Conservation (phyloP, 2,329 filamentous ascomycete species). For the Thermoascus crustaceus region DNA sequence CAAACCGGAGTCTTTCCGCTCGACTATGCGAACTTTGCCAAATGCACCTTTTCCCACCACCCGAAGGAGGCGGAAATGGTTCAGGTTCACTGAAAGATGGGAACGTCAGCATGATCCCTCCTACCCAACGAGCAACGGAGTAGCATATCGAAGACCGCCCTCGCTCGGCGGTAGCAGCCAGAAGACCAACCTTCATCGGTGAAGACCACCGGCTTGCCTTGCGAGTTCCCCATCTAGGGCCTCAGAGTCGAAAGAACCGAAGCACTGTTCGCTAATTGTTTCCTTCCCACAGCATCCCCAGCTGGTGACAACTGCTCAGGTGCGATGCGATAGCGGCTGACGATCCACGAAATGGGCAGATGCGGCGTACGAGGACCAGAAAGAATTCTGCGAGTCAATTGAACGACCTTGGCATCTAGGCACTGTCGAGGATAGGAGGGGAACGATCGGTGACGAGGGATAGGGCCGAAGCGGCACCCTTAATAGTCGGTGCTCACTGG, state of each 20-base stretch:
- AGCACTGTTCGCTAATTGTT: neutral
- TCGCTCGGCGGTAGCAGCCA: constrained; percentile 1
- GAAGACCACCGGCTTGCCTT: constrained; percentile 86
- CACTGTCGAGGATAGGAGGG: too few relatives aligned
- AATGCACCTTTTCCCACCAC: constrained; percentile 97
- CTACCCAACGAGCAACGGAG: constrained; percentile 10
- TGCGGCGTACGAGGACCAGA: too few relatives aligned
- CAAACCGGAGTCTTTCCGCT: constrained; percentile 87
- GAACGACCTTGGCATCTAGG: too few relatives aligned
- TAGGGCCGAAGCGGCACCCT: too few relatives aligned
- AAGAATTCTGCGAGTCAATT: too few relatives aligned
- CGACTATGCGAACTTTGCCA: constrained; percentile 96
- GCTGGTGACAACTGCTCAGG: neutral
- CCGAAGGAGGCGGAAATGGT: constrained; percentile 89
- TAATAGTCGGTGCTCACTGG: too few relatives aligned
- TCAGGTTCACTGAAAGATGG: constrained; percentile 68
- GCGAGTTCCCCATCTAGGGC: constrained; percentile 76
- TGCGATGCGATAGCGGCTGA: too few relatives aligned
- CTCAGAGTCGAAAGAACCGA: constrained; percentile 2
- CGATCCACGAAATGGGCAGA: too few relatives aligned
- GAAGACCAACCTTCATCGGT: constrained; percentile 74
- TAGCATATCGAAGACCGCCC: constrained; percentile 9
- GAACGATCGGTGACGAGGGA: too few relatives aligned
- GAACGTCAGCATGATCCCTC: constrained; percentile 13
- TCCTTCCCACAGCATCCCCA: neutral